Evolutionary conservation across 805 yeast genomes (phyloP).

Genomic region (Isabelozyma gotoi): DNA sequence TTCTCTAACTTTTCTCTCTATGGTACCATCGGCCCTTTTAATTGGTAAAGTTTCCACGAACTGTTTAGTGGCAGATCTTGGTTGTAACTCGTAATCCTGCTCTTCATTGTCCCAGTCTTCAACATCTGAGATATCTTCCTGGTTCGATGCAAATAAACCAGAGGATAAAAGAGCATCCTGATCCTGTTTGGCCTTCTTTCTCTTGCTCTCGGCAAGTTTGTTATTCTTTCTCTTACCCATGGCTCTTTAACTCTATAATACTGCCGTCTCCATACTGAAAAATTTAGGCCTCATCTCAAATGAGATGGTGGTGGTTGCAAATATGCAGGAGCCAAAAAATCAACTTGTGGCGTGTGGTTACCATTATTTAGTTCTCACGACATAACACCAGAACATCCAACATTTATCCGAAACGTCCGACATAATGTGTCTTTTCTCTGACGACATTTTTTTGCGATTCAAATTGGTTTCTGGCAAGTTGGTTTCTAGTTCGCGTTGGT

Average conservation of each 20-base stretch:
- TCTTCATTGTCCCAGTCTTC: constrained; percentile 69
- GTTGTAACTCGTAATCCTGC: constrained; percentile 73
- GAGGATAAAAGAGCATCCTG: constrained; percentile 40
- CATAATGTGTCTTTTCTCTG: not conserved
- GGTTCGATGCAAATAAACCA: constrained; percentile 29
- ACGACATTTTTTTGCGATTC: not conserved
- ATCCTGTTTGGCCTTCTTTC: constrained; percentile 38
- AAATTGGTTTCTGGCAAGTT: not conserved
- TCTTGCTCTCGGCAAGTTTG: constrained; percentile 21
- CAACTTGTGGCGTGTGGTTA: not conserved
- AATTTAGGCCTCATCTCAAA: not conserved
- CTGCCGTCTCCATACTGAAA: not conserved
- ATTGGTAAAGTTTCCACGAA: constrained; percentile 78
- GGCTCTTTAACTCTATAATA: not conserved
- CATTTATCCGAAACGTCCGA: not conserved
- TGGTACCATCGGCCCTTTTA: constrained; percentile 64
- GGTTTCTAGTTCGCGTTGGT: too few relatives aligned
- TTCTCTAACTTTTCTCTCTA: constrained; percentile 62
- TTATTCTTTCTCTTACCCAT: constrained; percentile 36
- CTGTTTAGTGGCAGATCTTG: constrained; percentile 54
- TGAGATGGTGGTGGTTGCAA: not conserved
- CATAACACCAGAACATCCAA: not conserved
- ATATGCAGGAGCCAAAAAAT: not conserved
- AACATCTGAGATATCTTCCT: constrained; percentile 12
- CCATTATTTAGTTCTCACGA: not conserved